These are phyloP conservation scores for Powellomyces hirtus DNA, from an alignment of 192 early-diverging fungal genomes.

Conservation along the genomic window DNA sequence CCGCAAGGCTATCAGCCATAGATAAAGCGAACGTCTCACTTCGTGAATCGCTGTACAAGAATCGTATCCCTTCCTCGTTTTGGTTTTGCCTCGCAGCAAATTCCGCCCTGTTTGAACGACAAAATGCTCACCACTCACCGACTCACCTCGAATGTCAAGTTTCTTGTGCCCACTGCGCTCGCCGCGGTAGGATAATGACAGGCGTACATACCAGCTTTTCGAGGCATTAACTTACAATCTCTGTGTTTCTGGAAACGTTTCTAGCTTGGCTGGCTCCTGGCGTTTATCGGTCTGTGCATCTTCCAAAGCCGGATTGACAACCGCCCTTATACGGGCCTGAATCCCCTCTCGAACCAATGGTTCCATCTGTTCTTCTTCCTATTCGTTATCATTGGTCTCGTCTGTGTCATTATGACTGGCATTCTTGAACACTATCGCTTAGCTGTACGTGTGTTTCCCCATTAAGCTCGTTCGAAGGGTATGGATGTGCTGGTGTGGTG, in stretches of 20 bases:
- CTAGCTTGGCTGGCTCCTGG: slow-evolving; percentile 35
- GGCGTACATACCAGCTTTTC: too few species aligned
- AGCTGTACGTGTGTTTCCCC: slow-evolving; percentile 17
- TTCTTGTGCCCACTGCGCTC: background rate
- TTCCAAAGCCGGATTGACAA: background rate
- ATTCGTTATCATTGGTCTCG: slow-evolving; percentile 11
- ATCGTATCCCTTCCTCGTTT: too few species aligned
- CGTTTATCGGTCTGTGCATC: slow-evolving; percentile 35
- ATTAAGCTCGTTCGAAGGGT: background rate
- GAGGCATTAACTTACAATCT: too few species aligned
- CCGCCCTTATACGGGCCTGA: background rate
- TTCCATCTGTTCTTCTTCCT: slow-evolving; percentile 31
- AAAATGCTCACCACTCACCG: background rate
- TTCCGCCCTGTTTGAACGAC: too few species aligned
- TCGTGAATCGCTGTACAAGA: too few species aligned
- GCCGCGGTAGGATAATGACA: background rate
- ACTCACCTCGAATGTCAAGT: background rate
- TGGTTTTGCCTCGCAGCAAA: too few species aligned
- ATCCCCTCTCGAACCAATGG: slow-evolving; percentile 4
- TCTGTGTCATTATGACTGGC: slow-evolving; percentile 3
- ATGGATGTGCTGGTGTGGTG: background rate
- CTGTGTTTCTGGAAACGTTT: too few species aligned
- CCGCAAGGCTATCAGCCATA: too few species aligned
- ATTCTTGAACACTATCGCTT: slow-evolving; percentile 19
- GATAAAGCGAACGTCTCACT: too few species aligned